A percentile compares a stretch with the other conserved stretches of the same genome.
These are phyloP conservation scores for Talaromyces sp. DNA, from an alignment of 2,329 filamentous ascomycete genomes.

Conservation along the genomic window DNA sequence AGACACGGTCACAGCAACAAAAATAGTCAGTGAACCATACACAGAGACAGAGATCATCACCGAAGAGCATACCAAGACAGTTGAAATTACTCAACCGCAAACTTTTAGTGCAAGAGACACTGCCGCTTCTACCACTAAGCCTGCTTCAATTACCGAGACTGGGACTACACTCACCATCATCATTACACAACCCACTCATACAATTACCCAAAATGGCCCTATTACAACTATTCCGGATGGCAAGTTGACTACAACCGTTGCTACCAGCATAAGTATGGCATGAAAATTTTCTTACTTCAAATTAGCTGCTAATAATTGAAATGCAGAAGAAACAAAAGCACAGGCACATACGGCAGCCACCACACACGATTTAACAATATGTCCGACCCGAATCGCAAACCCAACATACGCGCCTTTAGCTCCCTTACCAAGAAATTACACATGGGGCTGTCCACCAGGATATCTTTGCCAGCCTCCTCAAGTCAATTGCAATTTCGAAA, in stretches of 20 bases:
- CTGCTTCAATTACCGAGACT: not conserved
- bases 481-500: conserved; percentile 32
- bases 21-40: not conserved
- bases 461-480: conserved; percentile 33
- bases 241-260: not conserved
- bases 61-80: not conserved
- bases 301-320: conserved; percentile 9
- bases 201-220: not conserved
- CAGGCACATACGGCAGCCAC: not conserved
- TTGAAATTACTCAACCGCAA: not conserved
- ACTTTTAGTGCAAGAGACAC: not conserved
- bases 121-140: not conserved
- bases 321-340: not conserved
- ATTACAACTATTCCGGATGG: not conserved
- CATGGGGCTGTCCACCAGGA: conserved; percentile 41
- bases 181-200: not conserved
- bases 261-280: not conserved
- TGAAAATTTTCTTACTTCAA: not conserved
- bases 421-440: conserved; percentile 22
- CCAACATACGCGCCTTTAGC: conserved; percentile 21
- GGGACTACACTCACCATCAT: not conserved
- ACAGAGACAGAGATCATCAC: not conserved
- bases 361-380: conserved; percentile 15
- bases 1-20: not conserved
- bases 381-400: conserved; percentile 20